Percentiles rank a stretch among this genome's conserved stretches.
Conservation (phyloP, 371 early-diverging fungal genomes). For the Blakeslea trispora region DNA sequence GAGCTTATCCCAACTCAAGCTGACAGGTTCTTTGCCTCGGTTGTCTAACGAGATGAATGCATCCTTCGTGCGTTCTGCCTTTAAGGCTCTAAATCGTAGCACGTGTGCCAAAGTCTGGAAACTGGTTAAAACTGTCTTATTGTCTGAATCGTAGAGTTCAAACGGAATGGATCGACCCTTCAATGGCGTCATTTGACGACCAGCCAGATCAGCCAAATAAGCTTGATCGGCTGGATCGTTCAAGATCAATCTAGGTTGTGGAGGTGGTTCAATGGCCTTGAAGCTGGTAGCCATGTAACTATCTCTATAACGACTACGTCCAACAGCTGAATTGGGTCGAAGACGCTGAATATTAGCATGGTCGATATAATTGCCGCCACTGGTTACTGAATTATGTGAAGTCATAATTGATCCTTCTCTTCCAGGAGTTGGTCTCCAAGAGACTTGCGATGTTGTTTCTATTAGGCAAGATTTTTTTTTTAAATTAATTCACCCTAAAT, state of each 20-base stretch:
- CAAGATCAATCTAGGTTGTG: slow-evolving; percentile 27
- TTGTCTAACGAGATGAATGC: slow-evolving; percentile 76
- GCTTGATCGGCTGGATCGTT: slow-evolving; percentile 36
- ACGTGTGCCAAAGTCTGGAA: slow-evolving; percentile 61
- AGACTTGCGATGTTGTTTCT: slow-evolving; percentile 3
- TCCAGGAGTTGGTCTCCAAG: slow-evolving; percentile 2
- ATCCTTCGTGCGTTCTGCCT: slow-evolving; percentile 34
- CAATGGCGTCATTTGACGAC: slow-evolving; percentile 39
- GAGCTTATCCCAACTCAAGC: slow-evolving; percentile 75
- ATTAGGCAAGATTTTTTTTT: neutral
- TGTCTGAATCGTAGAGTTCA: slow-evolving; percentile 23
- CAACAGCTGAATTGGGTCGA: slow-evolving; percentile 15
- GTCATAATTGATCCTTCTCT: slow-evolving; percentile 20
- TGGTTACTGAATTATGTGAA: slow-evolving; percentile 2
- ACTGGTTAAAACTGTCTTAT: slow-evolving; percentile 32
- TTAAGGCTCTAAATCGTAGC: slow-evolving; percentile 59
- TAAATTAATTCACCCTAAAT: neutral
- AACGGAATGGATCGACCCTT: slow-evolving; percentile 21
- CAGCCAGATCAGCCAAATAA: slow-evolving; percentile 38
- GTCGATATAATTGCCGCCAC: neutral
- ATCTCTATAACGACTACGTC: slow-evolving; percentile 43
- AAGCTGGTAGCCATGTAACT: slow-evolving; percentile 48
- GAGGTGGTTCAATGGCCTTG: slow-evolving; percentile 49
- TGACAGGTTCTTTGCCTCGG: slow-evolving; percentile 69
- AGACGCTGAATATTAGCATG: neutral